phyloP scores from a whole-genome alignment of 345 rosid genomes.

The Bruguiera gymnorhiza region DNA sequence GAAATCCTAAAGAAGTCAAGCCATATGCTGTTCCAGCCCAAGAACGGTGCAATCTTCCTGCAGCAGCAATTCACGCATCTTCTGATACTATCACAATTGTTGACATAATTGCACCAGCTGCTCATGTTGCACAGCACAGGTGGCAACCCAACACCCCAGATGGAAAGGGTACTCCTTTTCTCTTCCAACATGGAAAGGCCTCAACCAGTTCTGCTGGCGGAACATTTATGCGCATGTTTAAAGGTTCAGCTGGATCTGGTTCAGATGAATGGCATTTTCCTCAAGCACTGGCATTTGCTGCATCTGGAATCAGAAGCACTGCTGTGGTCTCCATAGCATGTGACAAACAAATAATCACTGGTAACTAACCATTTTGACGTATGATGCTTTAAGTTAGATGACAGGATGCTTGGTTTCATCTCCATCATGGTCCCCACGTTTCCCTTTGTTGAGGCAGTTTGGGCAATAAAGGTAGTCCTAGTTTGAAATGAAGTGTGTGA shows the following conservation, averaged over 20 bases:
- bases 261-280: slow-evolving; percentile 77
- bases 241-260: slow-evolving; percentile 62
- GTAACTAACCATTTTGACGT: slow-evolving; percentile 29
- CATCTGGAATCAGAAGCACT: slow-evolving; percentile 79
- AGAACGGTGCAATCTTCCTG: slow-evolving; percentile 96
- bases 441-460: no score
- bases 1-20: slow-evolving; percentile 82
- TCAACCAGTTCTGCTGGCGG: slow-evolving; percentile 59
- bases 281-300: slow-evolving; percentile 83
- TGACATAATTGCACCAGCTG: slow-evolving; percentile 87
- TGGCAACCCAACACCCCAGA: slow-evolving; percentile 99
- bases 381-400: neutral
- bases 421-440: neutral
- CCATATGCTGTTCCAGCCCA: slow-evolving; percentile 71
- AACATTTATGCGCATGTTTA: slow-evolving; percentile 85
- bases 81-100: slow-evolving; percentile 72
- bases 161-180: slow-evolving; percentile 91
- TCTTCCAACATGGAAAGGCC: slow-evolving; percentile 86
- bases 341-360: slow-evolving; percentile 84
- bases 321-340: slow-evolving; percentile 72
- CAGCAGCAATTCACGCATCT: slow-evolving; percentile 86
- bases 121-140: slow-evolving; percentile 80
- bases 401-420: neutral
- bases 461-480: no score
- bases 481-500: no score